Conservation (phyloP, 345 rosid genomes). For the Populus alba region DNA sequence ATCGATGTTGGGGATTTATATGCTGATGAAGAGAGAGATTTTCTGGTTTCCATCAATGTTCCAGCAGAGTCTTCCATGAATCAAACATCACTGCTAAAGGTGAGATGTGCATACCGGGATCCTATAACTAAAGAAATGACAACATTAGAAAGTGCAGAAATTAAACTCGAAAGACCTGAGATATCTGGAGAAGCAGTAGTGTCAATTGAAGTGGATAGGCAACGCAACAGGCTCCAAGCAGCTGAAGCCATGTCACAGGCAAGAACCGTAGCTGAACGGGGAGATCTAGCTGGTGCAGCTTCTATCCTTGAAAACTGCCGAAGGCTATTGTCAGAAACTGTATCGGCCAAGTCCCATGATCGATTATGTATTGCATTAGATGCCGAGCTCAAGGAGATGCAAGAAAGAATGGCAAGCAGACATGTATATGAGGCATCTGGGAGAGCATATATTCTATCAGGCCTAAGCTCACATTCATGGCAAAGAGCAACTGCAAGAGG, state of each 20-base stretch:
- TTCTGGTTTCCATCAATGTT: slow-evolving; percentile 71
- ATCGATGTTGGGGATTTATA: slow-evolving; percentile 85
- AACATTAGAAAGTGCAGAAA: slow-evolving; percentile 51
- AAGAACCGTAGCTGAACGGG: slow-evolving; percentile 71
- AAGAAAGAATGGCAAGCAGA: slow-evolving; percentile 91
- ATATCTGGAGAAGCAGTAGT: slow-evolving; percentile 39
- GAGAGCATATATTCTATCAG: slow-evolving; percentile 91
- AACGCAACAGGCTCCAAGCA: slow-evolving; percentile 79
- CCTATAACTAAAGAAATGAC: slow-evolving; percentile 63
- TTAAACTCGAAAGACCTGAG: slow-evolving; percentile 61
- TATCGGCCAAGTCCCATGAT: slow-evolving; percentile 65
- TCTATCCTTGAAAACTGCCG: slow-evolving; percentile 65
- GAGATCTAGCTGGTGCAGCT: slow-evolving; percentile 68
- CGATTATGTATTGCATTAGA: slow-evolving; percentile 75
- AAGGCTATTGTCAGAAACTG: slow-evolving; percentile 50
- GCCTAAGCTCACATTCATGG: slow-evolving; percentile 98
- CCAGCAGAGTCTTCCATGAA: slow-evolving; percentile 47
- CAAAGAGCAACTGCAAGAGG: slow-evolving; percentile 98
- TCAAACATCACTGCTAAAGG: slow-evolving; percentile 60
- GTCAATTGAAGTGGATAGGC: slow-evolving; percentile 92
- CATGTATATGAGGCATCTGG: slow-evolving; percentile 91
- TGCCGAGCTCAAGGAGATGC: slow-evolving; percentile 93
- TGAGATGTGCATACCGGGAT: slow-evolving; percentile 73
- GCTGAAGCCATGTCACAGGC: slow-evolving; percentile 89
- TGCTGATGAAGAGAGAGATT: slow-evolving; percentile 92